These are phyloP conservation scores for Monosporascus sp. DNA, from an alignment of 2,329 filamentous ascomycete genomes.

Conservation along the genomic window DNA sequence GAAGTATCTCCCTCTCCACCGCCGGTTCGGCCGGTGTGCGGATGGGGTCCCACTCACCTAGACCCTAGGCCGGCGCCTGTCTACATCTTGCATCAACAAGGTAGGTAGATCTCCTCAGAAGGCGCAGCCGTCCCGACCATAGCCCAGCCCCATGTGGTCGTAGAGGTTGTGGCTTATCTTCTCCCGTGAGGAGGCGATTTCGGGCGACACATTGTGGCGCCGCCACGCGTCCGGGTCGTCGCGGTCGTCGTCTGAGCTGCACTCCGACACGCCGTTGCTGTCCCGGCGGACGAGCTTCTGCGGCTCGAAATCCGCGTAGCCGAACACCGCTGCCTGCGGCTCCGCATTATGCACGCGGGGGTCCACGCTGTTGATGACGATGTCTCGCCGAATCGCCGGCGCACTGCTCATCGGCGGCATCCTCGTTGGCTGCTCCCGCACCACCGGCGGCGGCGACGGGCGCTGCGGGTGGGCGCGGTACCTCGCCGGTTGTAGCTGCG, in stretches of 20 bases:
- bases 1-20: no score
- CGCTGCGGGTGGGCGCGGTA: neutral
- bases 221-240: constrained; percentile 1
- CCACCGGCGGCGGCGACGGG: neutral
- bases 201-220: constrained; percentile 14
- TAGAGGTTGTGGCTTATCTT: neutral
- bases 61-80: neutral
- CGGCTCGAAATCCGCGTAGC: neutral
- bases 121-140: constrained; percentile 2
- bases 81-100: no score
- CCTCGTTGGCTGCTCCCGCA: constrained; percentile 6
- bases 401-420: constrained; percentile 3
- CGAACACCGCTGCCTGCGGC: neutral
- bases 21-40: no score
- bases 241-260: constrained; percentile 10
- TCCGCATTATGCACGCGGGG: neutral
- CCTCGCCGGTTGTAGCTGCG: neutral
- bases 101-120: neutral
- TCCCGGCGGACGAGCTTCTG: constrained; percentile 10
- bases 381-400: neutral
- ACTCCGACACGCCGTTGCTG: constrained; percentile 21
- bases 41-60: neutral
- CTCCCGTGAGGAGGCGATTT: neutral
- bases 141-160: constrained; percentile 1
- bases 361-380: neutral